Percentiles rank a stretch among this genome's conserved stretches.
phyloP scores from a whole-genome alignment of 495 filamentous ascomycete species.

The Thozetella sp. region DNA sequence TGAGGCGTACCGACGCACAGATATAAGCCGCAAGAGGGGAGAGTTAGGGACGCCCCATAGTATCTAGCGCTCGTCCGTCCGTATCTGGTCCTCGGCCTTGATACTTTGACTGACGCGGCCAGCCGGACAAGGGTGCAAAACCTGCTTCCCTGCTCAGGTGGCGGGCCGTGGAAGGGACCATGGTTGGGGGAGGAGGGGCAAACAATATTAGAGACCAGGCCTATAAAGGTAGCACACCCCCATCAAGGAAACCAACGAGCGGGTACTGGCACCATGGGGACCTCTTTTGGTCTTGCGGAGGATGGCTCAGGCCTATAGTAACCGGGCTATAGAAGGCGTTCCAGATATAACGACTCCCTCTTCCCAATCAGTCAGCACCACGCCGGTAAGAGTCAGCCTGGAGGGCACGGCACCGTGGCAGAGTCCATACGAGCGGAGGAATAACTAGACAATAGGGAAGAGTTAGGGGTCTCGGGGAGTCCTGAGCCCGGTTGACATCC shows the following conservation, averaged over 20 bases:
- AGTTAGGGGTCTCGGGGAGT: background rate
- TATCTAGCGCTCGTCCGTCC: no score
- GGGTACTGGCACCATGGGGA: background rate
- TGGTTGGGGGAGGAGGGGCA: constrained; percentile 9
- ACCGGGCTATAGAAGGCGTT: background rate
- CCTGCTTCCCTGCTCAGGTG: constrained; percentile 25
- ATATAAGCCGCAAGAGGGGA: constrained; percentile 22
- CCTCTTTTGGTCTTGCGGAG: background rate
- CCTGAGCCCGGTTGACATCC: background rate
- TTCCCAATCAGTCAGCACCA: background rate
- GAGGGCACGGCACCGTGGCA: background rate
- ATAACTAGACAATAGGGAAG: background rate
- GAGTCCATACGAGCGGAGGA: background rate
- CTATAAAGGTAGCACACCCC: constrained; percentile 12
- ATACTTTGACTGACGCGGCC: constrained; percentile 18
- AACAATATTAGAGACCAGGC: constrained; percentile 17
- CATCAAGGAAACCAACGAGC: background rate
- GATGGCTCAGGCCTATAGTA: background rate
- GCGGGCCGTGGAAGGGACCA: constrained; percentile 15
- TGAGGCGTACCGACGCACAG: constrained; percentile 18
- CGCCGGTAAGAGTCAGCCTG: background rate
- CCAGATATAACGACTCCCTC: background rate
- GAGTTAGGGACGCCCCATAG: constrained; percentile 20
- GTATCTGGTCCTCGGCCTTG: constrained; percentile 15
- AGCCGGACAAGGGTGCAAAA: constrained; percentile 19